phyloP scores from a whole-genome alignment of 1,139 yeast species.

The Geotrichum candidum region DNA sequence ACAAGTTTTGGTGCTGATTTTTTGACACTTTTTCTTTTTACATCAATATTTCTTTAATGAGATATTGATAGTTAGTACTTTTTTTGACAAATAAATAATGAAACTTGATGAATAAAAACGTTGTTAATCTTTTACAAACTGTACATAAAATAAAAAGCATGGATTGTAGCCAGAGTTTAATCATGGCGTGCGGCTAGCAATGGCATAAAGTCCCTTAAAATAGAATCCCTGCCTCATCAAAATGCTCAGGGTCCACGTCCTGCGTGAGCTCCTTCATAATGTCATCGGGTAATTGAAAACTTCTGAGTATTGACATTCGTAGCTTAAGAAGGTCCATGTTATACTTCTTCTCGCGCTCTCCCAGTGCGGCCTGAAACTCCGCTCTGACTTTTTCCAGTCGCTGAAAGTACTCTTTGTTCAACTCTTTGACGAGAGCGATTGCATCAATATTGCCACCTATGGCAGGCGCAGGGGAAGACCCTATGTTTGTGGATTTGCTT shows the following conservation, averaged over 20 bases:
- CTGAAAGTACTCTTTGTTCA: not conserved
- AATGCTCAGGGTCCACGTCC: not conserved
- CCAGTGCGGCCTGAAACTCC: not conserved
- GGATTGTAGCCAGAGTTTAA: not conserved
- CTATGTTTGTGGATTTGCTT: slow-evolving; percentile 1
- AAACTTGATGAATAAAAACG: not conserved
- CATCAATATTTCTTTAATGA: not conserved
- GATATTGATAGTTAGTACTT: not conserved
- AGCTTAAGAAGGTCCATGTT: not conserved
- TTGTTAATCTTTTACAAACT: not conserved
- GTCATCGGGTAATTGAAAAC: slow-evolving; percentile 7
- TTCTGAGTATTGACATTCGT: slow-evolving; percentile 3
- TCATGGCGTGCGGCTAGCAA: not conserved
- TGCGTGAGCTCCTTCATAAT: not conserved
- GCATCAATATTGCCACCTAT: not conserved
- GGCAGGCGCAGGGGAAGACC: not conserved
- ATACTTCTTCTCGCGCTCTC: not conserved
- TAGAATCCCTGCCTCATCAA: slow-evolving; percentile 5
- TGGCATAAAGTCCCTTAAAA: not conserved
- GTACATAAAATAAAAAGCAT: not conserved
- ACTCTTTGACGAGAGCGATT: not conserved
- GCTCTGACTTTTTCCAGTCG: not conserved
- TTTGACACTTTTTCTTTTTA: not conserved
- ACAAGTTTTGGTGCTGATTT: slow-evolving; percentile 45
- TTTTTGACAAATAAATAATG: not conserved